Percentiles rank a stretch among this genome's conserved stretches.
Conservation (phyloP, 768 basidiomycete species). For the Nidularia pulvinata region DNA sequence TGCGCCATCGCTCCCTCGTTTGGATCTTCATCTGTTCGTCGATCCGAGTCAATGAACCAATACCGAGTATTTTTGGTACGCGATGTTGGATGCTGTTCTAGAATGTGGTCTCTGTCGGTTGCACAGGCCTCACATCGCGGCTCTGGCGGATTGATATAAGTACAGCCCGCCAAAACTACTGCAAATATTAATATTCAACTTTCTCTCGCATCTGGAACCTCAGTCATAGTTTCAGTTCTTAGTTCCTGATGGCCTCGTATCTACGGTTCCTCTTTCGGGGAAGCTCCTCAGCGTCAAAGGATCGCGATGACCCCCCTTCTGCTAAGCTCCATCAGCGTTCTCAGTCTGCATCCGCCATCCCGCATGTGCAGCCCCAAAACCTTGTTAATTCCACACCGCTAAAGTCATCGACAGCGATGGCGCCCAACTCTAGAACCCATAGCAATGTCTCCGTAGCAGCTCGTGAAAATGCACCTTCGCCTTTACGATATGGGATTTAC, state of each 20-base stretch:
- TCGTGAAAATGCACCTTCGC: slow-evolving; percentile 32
- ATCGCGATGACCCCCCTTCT: not conserved
- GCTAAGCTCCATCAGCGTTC: slow-evolving; percentile 42
- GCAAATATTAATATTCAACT: too few species aligned
- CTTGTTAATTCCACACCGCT: slow-evolving; percentile 38
- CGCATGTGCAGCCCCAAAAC: slow-evolving; percentile 22
- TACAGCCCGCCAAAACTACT: too few species aligned
- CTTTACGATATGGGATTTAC: slow-evolving; percentile 35
- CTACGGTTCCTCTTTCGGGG: slow-evolving; percentile 6
- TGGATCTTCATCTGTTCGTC: too few species aligned
- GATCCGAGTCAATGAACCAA: too few species aligned
- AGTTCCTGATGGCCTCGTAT: slow-evolving; percentile 6
- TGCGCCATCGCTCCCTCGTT: too few species aligned
- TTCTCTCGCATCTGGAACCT: not conserved
- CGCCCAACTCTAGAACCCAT: slow-evolving; percentile 30
- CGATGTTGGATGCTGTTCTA: too few species aligned
- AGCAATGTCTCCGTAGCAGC: slow-evolving; percentile 35
- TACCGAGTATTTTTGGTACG: too few species aligned
- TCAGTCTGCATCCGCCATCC: slow-evolving; percentile 30
- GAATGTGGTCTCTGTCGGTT: too few species aligned
- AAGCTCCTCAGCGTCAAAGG: not conserved
- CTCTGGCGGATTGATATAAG: too few species aligned
- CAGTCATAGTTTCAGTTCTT: not conserved
- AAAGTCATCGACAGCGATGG: slow-evolving; percentile 28
- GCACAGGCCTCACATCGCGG: too few species aligned